Percentiles rank a stretch among this genome's conserved stretches.
Evolutionary conservation across 2,329 filamentous ascomycete genomes (phyloP).

Genomic region (Blumeria graminis): DNA sequence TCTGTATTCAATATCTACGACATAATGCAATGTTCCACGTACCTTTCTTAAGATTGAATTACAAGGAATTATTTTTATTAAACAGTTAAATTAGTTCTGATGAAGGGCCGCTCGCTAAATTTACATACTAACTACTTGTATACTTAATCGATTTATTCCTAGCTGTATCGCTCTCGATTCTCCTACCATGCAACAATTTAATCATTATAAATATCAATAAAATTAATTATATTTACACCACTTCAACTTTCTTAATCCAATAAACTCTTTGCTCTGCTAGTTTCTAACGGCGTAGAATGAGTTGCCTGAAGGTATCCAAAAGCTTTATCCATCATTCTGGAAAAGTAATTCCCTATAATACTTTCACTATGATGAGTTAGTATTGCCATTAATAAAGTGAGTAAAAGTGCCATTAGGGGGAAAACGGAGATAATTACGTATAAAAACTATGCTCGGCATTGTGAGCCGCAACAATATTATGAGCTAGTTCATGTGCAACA

Average conservation of each 20-base stretch:
- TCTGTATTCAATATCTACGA: no score
- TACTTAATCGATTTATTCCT: no score
- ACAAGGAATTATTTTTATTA: no score
- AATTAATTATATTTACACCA: no score
- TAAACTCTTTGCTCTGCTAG: background rate
- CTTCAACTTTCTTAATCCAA: background rate
- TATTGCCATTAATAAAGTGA: background rate
- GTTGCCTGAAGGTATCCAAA: background rate
- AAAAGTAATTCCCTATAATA: conserved; percentile 56
- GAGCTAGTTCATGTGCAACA: conserved; percentile 84
- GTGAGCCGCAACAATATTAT: conserved; percentile 67
- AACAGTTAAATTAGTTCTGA: no score
- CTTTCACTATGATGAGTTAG: conserved; percentile 29
- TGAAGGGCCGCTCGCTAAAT: no score
- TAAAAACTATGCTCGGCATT: conserved; percentile 64
- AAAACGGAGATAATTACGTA: conserved; percentile 25
- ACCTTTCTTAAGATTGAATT: no score
- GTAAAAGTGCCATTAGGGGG: background rate
- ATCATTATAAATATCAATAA: no score
- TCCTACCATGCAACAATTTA: no score
- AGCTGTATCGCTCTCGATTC: no score
- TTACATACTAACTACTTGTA: no score
- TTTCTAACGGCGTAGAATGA: background rate
- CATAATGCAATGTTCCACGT: no score
- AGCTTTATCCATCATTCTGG: conserved; percentile 29